phyloP scores from a whole-genome alignment of 2,329 filamentous ascomycete species.

The Fusarium lateritium region DNA sequence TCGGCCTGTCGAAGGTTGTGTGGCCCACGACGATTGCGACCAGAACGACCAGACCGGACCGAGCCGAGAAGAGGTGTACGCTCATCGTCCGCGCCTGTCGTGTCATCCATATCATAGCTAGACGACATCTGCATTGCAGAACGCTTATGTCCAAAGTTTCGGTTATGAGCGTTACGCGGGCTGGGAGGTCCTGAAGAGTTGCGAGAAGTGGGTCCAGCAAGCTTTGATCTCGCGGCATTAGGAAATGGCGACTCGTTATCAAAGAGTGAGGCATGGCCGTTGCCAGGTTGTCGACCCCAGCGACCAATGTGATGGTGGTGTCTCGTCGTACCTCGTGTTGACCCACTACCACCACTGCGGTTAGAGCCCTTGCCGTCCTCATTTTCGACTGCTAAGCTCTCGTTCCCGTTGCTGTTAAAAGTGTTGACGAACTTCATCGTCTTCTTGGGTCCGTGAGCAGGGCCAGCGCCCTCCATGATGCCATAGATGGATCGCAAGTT shows the following conservation, averaged over 20 bases:
- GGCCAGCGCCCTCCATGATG: slow-evolving; percentile 72
- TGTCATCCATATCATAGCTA: slow-evolving; percentile 85
- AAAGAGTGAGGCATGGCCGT: slow-evolving; percentile 79
- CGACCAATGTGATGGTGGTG: slow-evolving; percentile 83
- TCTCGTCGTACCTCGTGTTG: slow-evolving; percentile 75
- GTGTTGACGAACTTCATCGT: slow-evolving; percentile 97
- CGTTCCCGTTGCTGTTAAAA: slow-evolving; percentile 73
- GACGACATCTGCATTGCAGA: slow-evolving; percentile 72
- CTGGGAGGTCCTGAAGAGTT: slow-evolving; percentile 79
- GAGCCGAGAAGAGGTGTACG: slow-evolving; percentile 81
- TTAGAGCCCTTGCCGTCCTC: slow-evolving; percentile 74
- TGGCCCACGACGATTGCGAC: slow-evolving; percentile 69
- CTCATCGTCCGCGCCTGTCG: slow-evolving; percentile 86
- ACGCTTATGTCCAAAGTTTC: slow-evolving; percentile 61
- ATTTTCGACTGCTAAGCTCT: slow-evolving; percentile 70
- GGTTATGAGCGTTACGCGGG: slow-evolving; percentile 68
- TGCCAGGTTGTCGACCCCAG: slow-evolving; percentile 79
- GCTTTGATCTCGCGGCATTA: slow-evolving; percentile 74
- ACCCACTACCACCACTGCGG: slow-evolving; percentile 72
- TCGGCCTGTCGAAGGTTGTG: slow-evolving; percentile 79
- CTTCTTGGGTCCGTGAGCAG: slow-evolving; percentile 72
- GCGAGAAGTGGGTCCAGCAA: slow-evolving; percentile 69
- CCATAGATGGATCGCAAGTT: slow-evolving; percentile 76
- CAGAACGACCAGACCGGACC: slow-evolving; percentile 70
- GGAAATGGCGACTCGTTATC: slow-evolving; percentile 85